Percentiles rank a stretch among this genome's conserved stretches.
Evolutionary conservation across 2,329 filamentous ascomycete species (phyloP).

Genomic region (Fusarium humuli): DNA sequence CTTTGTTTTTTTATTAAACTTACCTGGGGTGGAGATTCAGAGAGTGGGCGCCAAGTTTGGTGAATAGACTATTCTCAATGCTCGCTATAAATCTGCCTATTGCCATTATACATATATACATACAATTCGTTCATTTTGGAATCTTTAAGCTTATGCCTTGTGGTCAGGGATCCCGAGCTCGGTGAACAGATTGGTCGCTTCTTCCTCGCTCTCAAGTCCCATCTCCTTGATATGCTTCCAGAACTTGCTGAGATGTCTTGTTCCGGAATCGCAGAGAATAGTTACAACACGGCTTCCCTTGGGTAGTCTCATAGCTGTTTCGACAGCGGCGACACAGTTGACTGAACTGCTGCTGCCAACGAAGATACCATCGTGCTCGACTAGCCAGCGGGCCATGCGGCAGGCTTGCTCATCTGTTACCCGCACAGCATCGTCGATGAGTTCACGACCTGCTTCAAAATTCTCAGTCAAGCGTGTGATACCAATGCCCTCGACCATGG

Average conservation of each 20-base stretch:
- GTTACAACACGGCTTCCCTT: conserved; percentile 78
- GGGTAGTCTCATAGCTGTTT: conserved; percentile 72
- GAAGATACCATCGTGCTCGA: conserved; percentile 95
- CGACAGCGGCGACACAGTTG: conserved; percentile 87
- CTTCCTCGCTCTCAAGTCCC: conserved; percentile 65
- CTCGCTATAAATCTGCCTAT: background rate
- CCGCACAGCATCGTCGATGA: conserved; percentile 90
- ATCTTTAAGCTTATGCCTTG: conserved; percentile 13
- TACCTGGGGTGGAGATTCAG: conserved; percentile 7
- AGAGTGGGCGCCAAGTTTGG: conserved; percentile 2
- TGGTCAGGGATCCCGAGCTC: conserved; percentile 59
- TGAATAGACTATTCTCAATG: conserved; percentile 10
- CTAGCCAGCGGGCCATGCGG: conserved; percentile 94
- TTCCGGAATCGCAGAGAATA: conserved; percentile 86
- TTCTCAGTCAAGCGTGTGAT: conserved; percentile 95
- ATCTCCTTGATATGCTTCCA: conserved; percentile 79
- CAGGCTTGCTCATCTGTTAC: conserved; percentile 91
- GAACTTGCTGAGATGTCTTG: conserved; percentile 85
- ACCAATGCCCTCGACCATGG: conserved; percentile 94
- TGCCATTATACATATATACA: conserved; percentile 13
- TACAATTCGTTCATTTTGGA: conserved; percentile 9
- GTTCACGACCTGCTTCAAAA: conserved; percentile 85
- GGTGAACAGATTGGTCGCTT: conserved; percentile 61
- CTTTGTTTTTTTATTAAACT: conserved; percentile 29
- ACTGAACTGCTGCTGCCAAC: conserved; percentile 95